Evolutionary conservation across 129 eudicot species (phyloP).

Genomic region (Flaveria trinervia): DNA sequence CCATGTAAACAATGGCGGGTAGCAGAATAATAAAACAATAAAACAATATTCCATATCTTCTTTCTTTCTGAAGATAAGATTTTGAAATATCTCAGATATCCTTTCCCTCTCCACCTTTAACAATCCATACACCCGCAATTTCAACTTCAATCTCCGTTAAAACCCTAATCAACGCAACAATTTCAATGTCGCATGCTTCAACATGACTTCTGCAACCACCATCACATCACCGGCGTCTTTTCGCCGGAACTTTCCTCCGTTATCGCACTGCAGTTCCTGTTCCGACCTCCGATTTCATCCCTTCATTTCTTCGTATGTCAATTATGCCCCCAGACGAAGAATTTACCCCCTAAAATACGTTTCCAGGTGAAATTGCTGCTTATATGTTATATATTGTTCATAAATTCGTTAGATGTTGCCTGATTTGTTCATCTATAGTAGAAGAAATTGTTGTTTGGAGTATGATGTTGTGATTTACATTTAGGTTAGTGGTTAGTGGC

Average conservation of each 20-base stretch:
- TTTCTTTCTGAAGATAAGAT: conserved; percentile 35
- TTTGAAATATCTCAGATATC: conserved; percentile 35
- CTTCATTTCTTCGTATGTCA: conserved; percentile 30
- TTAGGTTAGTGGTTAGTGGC: conserved; percentile 46
- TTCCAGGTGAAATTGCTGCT: conserved; percentile 27
- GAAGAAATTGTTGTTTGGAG: background rate
- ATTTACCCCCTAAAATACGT: conserved; percentile 22
- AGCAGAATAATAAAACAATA: conserved; percentile 13
- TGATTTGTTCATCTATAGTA: conserved; percentile 14
- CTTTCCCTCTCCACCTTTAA: conserved; percentile 48
- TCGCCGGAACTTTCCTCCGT: conserved; percentile 55
- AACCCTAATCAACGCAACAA: conserved; percentile 22
- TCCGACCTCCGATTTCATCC: conserved; percentile 47
- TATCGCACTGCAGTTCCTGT: conserved; percentile 56
- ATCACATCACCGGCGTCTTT: conserved; percentile 56
- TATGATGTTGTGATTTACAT: conserved; percentile 28
- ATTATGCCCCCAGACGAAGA: conserved; percentile 28
- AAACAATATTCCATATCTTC: background rate
- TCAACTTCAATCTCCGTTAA: background rate
- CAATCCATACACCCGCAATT: conserved; percentile 22
- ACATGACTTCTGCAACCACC: conserved; percentile 34
- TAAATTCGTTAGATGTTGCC: no score
- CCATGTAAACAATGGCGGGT: conserved; percentile 32
- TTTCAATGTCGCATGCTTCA: conserved; percentile 32
- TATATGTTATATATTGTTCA: no score